Percentiles rank a stretch among this genome's conserved stretches.
Conservation (phyloP, 345 rosid species). For the Lepidium aucheri region DNA sequence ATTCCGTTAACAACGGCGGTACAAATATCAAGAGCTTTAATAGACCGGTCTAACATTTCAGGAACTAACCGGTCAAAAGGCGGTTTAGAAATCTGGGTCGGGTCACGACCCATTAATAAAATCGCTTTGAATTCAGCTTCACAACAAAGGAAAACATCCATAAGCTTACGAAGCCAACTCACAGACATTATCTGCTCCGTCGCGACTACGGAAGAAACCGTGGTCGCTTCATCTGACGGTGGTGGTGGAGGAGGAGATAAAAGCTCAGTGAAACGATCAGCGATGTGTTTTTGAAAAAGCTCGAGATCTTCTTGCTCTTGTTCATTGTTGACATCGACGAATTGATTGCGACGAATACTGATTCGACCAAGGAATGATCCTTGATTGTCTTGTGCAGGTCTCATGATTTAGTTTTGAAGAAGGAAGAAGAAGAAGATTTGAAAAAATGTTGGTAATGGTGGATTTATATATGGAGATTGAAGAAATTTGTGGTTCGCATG, state of each 20-base stretch:
- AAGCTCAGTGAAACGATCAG: conserved; percentile 72
- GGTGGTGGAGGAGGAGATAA: conserved; percentile 28
- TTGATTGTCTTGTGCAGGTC: conserved; percentile 64
- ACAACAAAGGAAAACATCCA: conserved; percentile 84
- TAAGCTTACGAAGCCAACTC: conserved; percentile 75
- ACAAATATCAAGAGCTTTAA: conserved; percentile 75
- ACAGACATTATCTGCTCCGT: conserved; percentile 55
- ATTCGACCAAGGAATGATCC: conserved; percentile 78
- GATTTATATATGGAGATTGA: conserved; percentile 10
- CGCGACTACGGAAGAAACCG: conserved; percentile 6
- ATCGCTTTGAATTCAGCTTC: conserved; percentile 95
- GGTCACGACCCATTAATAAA: conserved; percentile 64
- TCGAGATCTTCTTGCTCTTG: conserved; percentile 92
- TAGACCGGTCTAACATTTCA: conserved; percentile 67
- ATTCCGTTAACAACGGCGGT: conserved; percentile 70
- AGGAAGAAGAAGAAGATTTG: conserved; percentile 8
- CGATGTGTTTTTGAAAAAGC: conserved; percentile 66
- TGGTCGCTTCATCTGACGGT: conserved; percentile 18
- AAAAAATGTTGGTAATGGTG: background rate
- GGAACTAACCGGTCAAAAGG: conserved; percentile 80
- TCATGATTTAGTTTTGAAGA: conserved; percentile 27
- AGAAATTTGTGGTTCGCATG: conserved; percentile 23
- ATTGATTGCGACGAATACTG: conserved; percentile 82
- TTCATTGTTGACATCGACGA: conserved; percentile 61
- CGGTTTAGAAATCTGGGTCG: conserved; percentile 56